phyloP scores from a whole-genome alignment of 805 yeast species.

The Ogataea pini region DNA sequence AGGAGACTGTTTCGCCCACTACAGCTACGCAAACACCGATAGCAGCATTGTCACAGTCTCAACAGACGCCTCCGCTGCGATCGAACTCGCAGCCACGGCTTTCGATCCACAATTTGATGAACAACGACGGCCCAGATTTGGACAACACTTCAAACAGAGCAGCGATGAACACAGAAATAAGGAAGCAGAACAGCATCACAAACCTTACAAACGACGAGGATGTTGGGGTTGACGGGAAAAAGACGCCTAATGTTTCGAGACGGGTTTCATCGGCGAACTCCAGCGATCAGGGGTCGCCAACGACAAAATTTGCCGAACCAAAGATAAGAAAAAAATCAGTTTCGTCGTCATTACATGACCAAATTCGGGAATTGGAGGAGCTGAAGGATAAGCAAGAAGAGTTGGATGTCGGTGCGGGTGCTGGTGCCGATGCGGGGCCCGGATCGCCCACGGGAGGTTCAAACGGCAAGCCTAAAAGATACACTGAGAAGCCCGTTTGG shows the following conservation, averaged over 20 bases:
- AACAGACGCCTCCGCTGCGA: conserved; percentile 11
- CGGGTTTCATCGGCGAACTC: conserved; percentile 14
- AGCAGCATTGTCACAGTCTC: conserved; percentile 2
- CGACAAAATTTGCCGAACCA: conserved; percentile 14
- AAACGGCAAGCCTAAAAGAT: conserved; percentile 58
- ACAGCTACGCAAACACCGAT: conserved; percentile 4
- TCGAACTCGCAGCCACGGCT: conserved; percentile 30
- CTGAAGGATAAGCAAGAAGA: conserved; percentile 29
- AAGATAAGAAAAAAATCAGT: conserved; percentile 11
- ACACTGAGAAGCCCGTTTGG: conserved; percentile 75
- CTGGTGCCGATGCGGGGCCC: conserved; percentile 20
- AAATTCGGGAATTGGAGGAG: conserved; percentile 29
- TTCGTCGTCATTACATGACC: conserved; percentile 23
- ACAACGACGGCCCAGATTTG: conserved; percentile 21
- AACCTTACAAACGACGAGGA: conserved; percentile 47
- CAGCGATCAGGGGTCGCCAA: conserved; percentile 16
- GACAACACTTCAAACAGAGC: neutral
- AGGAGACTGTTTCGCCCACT: neutral
- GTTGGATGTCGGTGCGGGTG: conserved; percentile 21
- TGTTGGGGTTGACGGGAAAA: conserved; percentile 44
- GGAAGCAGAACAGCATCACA: conserved; percentile 33
- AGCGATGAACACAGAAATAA: conserved; percentile 8
- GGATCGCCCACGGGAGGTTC: neutral
- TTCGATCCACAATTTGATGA: conserved; percentile 36
- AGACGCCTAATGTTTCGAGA: conserved; percentile 35